A percentile compares a stretch with the other conserved stretches of the same genome.
Evolutionary conservation across 768 basidiomycete genomes (phyloP).

Genomic region (Boletus tylopilopsis): DNA sequence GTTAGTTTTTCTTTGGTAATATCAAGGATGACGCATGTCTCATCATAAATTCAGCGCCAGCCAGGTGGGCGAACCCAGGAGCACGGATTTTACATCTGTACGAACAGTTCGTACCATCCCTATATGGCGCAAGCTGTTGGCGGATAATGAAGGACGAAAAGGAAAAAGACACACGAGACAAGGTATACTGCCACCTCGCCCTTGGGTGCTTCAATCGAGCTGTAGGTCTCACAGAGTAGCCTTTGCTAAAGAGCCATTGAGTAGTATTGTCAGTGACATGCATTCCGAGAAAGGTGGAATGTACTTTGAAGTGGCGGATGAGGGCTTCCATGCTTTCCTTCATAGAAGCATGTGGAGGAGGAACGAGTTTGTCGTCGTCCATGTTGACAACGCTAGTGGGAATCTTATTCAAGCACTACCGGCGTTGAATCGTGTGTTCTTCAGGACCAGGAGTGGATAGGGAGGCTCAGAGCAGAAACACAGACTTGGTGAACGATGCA

Average conservation of each 20-base stretch:
- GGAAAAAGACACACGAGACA: conserved; percentile 89
- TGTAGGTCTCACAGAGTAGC: conserved; percentile 95
- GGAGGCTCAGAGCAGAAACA: not conserved
- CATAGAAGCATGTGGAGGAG: conserved; percentile 96
- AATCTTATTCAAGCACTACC: conserved; percentile 94
- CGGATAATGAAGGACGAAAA: conserved; percentile 9
- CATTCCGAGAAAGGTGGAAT: not conserved
- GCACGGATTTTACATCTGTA: conserved; percentile 98
- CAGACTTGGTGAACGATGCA: conserved; percentile 77
- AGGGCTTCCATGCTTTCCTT: conserved; percentile 99
- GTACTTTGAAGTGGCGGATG: conserved; percentile 97
- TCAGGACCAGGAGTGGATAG: not conserved
- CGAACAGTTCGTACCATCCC: conserved; percentile 92
- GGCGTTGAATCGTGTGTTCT: not conserved
- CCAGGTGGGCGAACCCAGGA: conserved; percentile 93
- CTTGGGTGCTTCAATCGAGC: conserved; percentile 97
- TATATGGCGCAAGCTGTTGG: conserved; percentile 51
- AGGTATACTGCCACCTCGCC: conserved; percentile 99
- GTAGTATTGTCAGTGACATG: not conserved
- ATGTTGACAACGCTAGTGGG: conserved; percentile 88
- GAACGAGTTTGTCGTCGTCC: conserved; percentile 96
- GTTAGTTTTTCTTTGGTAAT: not conserved
- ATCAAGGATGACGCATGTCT: conserved; percentile 60
- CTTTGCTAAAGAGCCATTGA: conserved; percentile 85
- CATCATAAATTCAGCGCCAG: conserved; percentile 98